Evolutionary conservation across 257 asterid species (phyloP).

Genomic region (Fraxinus excelsior): DNA sequence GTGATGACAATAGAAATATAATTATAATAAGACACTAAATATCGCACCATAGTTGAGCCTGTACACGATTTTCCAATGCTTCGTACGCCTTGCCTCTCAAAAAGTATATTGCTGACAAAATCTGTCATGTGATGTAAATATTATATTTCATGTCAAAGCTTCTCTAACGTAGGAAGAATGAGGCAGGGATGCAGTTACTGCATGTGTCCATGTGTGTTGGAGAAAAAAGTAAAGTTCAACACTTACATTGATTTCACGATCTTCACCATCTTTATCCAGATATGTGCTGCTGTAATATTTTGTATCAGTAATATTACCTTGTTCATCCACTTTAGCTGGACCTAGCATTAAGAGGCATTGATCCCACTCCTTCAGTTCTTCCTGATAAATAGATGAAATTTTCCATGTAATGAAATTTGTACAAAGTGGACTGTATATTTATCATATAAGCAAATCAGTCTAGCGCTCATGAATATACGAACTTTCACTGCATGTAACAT

Average conservation of each 20-base stretch:
- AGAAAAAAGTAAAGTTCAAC: conserved; percentile 13
- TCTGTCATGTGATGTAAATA: conserved; percentile 54
- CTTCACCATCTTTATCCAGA: conserved; percentile 93
- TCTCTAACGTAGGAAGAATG: background rate
- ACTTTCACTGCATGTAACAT: background rate
- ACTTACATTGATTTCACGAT: conserved; percentile 96
- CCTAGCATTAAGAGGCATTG: conserved; percentile 94
- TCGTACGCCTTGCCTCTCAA: conserved; percentile 95
- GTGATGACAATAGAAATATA: background rate
- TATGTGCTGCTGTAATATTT: conserved; percentile 75
- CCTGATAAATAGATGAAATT: conserved; percentile 41
- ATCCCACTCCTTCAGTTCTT: conserved; percentile 97
- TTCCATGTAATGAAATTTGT: background rate
- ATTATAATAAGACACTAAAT: conserved; percentile 7
- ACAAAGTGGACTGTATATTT: background rate
- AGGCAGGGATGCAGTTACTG: conserved; percentile 13
- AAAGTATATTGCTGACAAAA: conserved; percentile 89
- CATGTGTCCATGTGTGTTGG: background rate
- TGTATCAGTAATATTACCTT: conserved; percentile 81
- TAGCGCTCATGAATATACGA: background rate
- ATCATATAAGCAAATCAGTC: conserved; percentile 8
- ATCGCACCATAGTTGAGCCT: conserved; percentile 92
- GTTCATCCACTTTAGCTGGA: conserved; percentile 91
- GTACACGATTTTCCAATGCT: conserved; percentile 89
- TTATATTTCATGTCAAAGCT: conserved; percentile 10